Base-by-base conservation (phyloP, 1,139 yeast genomes). In the Geotrichum reessii region DNA sequence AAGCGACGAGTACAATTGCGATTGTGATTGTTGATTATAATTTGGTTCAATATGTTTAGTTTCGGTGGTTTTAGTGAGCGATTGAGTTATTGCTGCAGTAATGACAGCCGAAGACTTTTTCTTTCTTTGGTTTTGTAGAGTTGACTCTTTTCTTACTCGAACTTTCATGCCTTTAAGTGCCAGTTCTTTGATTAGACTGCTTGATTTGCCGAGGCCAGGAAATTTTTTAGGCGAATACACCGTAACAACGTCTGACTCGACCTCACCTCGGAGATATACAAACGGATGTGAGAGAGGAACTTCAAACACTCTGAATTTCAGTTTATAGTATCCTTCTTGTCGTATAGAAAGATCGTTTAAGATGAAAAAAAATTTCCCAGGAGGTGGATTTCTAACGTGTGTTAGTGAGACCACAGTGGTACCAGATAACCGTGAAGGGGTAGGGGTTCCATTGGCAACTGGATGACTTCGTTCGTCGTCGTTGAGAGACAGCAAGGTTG, bases 221-320 rank as follows among this genome's bases (percentile, higher is more conserved):
- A 72, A 72, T 51, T 69, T 67, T 59, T 73, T 73, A 27, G 75
- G 74, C 1, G 73, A 67, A 63, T 70, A 72, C 19, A 72, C 75
- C 5, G 70, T 67, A 52, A 72, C 63, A 37, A 66, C 62, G 46
- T 66, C 63, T 8, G 72, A 66, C 52, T 63, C 57, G 17, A 63
- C 62, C 52, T 65, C 67, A 6, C 69, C 70, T 7, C 73, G 64
- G 56, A 61, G 69, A 55, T 49, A 61, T 58, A 66, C 59, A 17
- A 42, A 40, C 14, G 64, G 62, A 12, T 62, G 61, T 17, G 60
- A 62, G 17, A 67, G 59, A 47, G 66, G 59, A 19, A 68, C 63
- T 58, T 70, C 75, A 63, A 65, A 72, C 9, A 71, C 65, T 37
- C 66, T 62, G 56, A 71, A 72, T 40, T 65, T 65, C 37, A 72